These are phyloP conservation scores for Solanum pinnatisectum DNA, from an alignment of 257 asterid genomes.

Conservation along the genomic window DNA sequence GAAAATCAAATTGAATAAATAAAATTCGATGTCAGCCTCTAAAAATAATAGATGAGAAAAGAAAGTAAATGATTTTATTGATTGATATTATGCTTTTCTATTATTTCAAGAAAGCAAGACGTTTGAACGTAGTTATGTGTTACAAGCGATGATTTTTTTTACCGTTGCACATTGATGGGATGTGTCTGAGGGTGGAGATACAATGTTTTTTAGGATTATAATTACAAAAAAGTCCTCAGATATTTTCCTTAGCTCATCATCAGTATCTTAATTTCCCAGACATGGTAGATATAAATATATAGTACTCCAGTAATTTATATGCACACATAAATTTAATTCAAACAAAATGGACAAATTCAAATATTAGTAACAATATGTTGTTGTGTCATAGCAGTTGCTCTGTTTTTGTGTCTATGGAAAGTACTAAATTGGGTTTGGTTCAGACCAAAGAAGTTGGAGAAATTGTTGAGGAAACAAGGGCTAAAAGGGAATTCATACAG, in stretches of 20 bases:
- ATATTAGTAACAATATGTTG: background rate
- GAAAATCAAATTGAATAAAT: no score
- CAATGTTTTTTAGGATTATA: no score
- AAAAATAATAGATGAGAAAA: no score
- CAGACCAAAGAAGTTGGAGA: conserved; percentile 8
- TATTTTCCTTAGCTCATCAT: background rate
- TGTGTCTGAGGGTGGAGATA: no score
- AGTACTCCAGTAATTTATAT: background rate
- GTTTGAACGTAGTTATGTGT: no score
- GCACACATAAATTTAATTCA: background rate
- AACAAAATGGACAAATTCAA: background rate
- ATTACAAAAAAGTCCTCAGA: no score
- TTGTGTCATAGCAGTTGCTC: background rate
- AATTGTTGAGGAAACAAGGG: conserved; percentile 8
- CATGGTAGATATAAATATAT: background rate
- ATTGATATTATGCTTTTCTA: no score
- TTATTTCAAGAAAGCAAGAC: no score
- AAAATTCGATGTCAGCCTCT: no score
- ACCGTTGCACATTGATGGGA: no score
- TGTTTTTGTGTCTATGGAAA: background rate
- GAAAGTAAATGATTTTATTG: no score
- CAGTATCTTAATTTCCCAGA: background rate
- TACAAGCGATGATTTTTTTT: no score
- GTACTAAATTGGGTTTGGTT: conserved; percentile 9
- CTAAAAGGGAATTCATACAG: conserved; percentile 24